phyloP scores from a whole-genome alignment of 257 asterid species.

The Handroanthus guayacan region DNA sequence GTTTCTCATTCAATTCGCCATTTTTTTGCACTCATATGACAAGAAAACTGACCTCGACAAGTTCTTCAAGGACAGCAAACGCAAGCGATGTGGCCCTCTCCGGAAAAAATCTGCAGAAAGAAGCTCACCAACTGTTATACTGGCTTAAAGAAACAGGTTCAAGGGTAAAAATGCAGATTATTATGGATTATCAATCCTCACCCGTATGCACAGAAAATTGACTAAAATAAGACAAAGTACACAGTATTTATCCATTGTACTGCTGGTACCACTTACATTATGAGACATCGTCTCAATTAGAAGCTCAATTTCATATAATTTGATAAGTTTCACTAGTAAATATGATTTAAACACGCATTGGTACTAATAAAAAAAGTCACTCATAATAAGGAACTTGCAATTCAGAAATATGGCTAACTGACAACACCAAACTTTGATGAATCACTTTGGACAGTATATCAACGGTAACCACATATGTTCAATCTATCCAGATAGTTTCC shows the following conservation, averaged over 20 bases:
- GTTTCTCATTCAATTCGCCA: background rate
- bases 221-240: background rate
- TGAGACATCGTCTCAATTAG: background rate
- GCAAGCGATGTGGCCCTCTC: slow-evolving; percentile 90
- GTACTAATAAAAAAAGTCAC: background rate
- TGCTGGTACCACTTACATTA: background rate
- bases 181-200: background rate
- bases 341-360: background rate
- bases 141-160: slow-evolving; percentile 3
- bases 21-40: background rate
- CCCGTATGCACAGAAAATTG: slow-evolving; percentile 5
- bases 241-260: background rate
- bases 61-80: slow-evolving; percentile 67
- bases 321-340: background rate
- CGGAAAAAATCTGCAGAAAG: slow-evolving; percentile 69
- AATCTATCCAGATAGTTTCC: background rate
- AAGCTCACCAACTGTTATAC: background rate
- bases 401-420: background rate
- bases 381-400: background rate
- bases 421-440: slow-evolving; percentile 2
- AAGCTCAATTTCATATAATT: background rate
- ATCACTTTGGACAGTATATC: background rate
- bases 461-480: background rate
- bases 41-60: slow-evolving; percentile 62
- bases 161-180: slow-evolving; percentile 15